phyloP scores from a whole-genome alignment of 164 flowering plant species.

The Cinnamomum chago region DNA sequence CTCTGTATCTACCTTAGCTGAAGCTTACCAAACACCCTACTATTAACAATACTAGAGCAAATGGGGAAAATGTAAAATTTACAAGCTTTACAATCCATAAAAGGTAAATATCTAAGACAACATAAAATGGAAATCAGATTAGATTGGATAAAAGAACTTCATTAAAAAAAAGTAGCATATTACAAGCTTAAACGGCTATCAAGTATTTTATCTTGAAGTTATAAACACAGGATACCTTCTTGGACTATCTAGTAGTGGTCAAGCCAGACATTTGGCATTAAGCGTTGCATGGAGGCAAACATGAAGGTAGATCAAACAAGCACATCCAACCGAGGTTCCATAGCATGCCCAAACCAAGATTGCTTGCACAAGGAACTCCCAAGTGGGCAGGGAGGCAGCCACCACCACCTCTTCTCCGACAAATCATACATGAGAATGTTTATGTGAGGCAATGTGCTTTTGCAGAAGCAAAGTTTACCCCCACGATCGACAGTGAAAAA shows the following conservation, averaged over 20 bases:
- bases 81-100: not conserved
- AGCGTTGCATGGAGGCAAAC: not conserved
- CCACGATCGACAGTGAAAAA: slow-evolving; percentile 12
- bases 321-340: slow-evolving; percentile 16
- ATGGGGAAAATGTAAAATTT: not conserved
- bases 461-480: slow-evolving; percentile 18
- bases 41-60: not conserved
- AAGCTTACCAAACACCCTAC: not conserved
- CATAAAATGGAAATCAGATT: not conserved
- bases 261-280: not conserved
- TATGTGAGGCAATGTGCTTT: not conserved
- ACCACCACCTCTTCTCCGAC: slow-evolving; percentile 16
- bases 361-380: not conserved
- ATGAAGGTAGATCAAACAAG: slow-evolving; percentile 10
- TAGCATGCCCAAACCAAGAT: slow-evolving; percentile 19
- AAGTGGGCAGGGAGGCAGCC: slow-evolving; percentile 19
- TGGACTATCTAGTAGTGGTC: not conserved
- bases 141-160: not conserved
- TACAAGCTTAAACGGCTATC: not conserved
- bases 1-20: not conserved
- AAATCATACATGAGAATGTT: slow-evolving; percentile 16
- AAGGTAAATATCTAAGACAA: too few relatives aligned
- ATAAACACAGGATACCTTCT: not conserved
- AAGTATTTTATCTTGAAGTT: not conserved
- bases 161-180: too few relatives aligned